Conservation (phyloP, 306 rosid species). For the Lagenaria siceraria region DNA sequence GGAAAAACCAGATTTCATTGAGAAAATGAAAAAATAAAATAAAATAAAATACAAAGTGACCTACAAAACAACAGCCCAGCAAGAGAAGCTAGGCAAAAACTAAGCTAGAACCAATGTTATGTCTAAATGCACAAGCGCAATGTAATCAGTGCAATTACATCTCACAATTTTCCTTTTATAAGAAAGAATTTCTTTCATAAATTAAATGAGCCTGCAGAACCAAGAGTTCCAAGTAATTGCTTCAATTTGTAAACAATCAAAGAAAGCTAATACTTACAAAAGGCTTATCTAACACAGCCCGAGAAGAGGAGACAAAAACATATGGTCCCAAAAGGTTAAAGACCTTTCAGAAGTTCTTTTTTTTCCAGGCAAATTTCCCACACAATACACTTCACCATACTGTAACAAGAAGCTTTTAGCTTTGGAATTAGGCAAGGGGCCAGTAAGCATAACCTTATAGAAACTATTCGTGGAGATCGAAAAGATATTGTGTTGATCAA, state of each 20-base stretch:
- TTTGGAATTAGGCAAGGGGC: background rate
- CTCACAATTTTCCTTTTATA: background rate
- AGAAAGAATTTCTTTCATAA: background rate
- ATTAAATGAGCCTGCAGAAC: background rate
- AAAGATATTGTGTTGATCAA: background rate
- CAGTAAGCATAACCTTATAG: background rate
- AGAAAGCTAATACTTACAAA: background rate
- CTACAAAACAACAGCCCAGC: background rate
- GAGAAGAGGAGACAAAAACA: background rate
- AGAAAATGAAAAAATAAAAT: background rate
- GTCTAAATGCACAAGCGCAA: background rate
- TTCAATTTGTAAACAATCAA: background rate
- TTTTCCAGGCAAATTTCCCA: background rate
- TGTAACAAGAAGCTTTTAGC: background rate
- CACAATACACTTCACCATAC: background rate
- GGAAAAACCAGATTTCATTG: background rate
- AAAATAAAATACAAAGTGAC: background rate
- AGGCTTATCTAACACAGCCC: background rate
- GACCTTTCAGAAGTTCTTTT: background rate
- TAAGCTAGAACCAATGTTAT: background rate
- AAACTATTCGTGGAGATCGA: background rate
- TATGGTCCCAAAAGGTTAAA: background rate
- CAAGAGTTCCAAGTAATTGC: background rate
- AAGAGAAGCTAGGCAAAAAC: background rate
- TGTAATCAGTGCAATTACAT: background rate